Evolutionary conservation across 2,329 filamentous ascomycete genomes (phyloP).

Genomic region (Fusarium concolor): DNA sequence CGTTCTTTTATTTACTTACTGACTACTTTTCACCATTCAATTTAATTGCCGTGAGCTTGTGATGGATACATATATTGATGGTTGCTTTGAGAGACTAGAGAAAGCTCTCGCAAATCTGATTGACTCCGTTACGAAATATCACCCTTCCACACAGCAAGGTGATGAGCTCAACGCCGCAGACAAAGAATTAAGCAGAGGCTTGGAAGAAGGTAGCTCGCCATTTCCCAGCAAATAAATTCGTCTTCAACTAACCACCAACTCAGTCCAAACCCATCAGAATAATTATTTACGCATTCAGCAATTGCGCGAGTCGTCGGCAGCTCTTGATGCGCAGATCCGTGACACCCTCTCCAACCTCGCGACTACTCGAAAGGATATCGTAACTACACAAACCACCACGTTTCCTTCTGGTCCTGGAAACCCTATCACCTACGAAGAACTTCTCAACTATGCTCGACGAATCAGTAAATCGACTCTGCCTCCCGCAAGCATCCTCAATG

Average conservation of each 20-base stretch:
- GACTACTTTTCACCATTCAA: neutral
- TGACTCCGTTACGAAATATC: constrained; percentile 85
- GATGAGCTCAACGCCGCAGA: constrained; percentile 78
- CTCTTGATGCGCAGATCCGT: constrained; percentile 78
- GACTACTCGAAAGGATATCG: constrained; percentile 77
- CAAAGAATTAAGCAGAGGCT: constrained; percentile 71
- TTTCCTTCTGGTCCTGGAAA: constrained; percentile 64
- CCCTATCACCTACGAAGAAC: constrained; percentile 75
- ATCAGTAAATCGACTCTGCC: constrained; percentile 85
- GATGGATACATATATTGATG: constrained; percentile 73
- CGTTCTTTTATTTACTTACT: constrained; percentile 23
- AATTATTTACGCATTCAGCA: constrained; percentile 76
- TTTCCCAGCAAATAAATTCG: neutral
- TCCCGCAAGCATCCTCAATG: constrained; percentile 64
- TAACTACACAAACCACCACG: constrained; percentile 68
- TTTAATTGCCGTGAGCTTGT: neutral
- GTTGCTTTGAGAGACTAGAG: constrained; percentile 74
- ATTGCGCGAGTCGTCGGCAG: constrained; percentile 73
- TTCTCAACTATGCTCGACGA: constrained; percentile 80
- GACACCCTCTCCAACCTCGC: constrained; percentile 77
- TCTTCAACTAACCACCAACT: constrained; percentile 4
- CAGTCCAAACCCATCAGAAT: constrained; percentile 79
- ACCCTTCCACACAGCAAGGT: constrained; percentile 75
- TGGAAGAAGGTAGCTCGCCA: constrained; percentile 68
- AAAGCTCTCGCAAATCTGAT: constrained; percentile 75